These are phyloP conservation scores for Strobilomyces dryophilus DNA, from an alignment of 768 basidiomycete species.

Conservation along the genomic window DNA sequence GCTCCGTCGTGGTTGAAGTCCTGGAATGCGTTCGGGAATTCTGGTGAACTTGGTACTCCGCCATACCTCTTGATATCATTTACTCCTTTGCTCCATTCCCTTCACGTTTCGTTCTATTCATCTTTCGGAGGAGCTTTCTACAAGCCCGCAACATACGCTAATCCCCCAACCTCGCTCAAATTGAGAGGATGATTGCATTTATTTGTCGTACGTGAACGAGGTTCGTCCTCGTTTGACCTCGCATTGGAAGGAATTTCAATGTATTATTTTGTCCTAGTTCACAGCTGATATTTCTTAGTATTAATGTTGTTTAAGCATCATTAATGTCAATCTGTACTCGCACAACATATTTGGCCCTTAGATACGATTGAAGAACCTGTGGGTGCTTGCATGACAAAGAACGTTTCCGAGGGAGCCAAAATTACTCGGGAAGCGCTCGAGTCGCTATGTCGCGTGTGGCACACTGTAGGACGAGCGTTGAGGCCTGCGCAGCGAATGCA, in stretches of 20 bases:
- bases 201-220: slow-evolving; percentile 19
- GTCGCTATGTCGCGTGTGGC: no score
- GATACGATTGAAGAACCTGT: not conserved
- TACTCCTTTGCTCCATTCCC: slow-evolving; percentile 17
- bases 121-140: slow-evolving; percentile 11
- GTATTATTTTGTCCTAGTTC: slow-evolving; percentile 27
- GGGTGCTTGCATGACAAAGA: not conserved
- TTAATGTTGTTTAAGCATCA: slow-evolving; percentile 33
- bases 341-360: not conserved
- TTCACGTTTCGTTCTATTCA: slow-evolving; percentile 8
- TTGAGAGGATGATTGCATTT: slow-evolving; percentile 12
- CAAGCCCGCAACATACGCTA: slow-evolving; percentile 1
- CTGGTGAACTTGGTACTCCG: slow-evolving; percentile 35
- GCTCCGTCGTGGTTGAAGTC: slow-evolving; percentile 81
- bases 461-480: no score
- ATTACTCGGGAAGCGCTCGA: not conserved
- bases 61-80: slow-evolving; percentile 4
- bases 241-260: slow-evolving; percentile 27
- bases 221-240: slow-evolving; percentile 14
- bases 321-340: slow-evolving; percentile 29
- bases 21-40: slow-evolving; percentile 64
- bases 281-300: slow-evolving; percentile 20
- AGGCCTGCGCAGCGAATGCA: no score
- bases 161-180: slow-evolving; percentile 3
- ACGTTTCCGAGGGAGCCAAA: not conserved